Conservation (phyloP, 2,329 filamentous ascomycete species). For the Akanthomyces muscarius region DNA sequence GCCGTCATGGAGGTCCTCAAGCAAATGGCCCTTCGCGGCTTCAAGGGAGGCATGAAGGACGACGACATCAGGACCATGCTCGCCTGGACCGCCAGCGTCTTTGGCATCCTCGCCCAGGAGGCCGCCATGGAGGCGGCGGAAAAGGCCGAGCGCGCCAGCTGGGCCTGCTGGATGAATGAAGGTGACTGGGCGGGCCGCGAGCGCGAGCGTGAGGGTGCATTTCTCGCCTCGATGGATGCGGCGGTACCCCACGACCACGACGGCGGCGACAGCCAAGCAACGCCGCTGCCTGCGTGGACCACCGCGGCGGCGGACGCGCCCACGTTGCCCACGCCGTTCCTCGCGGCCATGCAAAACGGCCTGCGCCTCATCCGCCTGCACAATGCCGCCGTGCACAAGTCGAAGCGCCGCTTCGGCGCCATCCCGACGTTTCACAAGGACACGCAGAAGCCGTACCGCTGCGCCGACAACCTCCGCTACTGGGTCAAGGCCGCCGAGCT, state of each 20-base stretch:
- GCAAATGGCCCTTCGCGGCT: slow-evolving; percentile 83
- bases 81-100: slow-evolving; percentile 75
- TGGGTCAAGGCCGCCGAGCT: slow-evolving; percentile 96
- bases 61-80: slow-evolving; percentile 75
- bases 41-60: slow-evolving; percentile 73
- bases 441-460: slow-evolving; percentile 88
- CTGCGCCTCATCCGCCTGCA: slow-evolving; percentile 80
- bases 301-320: slow-evolving; percentile 37
- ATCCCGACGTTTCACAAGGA: slow-evolving; percentile 91
- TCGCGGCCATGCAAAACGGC: slow-evolving; percentile 71
- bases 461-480: slow-evolving; percentile 88
- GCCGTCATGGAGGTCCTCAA: slow-evolving; percentile 87
- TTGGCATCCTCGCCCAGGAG: slow-evolving; percentile 71
- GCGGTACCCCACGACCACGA: slow-evolving; percentile 39
- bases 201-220: slow-evolving; percentile 73
- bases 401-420: slow-evolving; percentile 78
- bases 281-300: slow-evolving; percentile 65
- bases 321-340: slow-evolving; percentile 66
- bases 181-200: slow-evolving; percentile 74
- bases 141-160: slow-evolving; percentile 62
- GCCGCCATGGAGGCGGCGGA: slow-evolving; percentile 73
- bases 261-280: slow-evolving; percentile 19
- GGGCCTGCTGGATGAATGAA: slow-evolving; percentile 81
- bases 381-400: slow-evolving; percentile 82
- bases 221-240: slow-evolving; percentile 65